Evolutionary conservation across 2,329 filamentous ascomycete species (phyloP).

Genomic region (Cryoendolithus antarcticus): DNA sequence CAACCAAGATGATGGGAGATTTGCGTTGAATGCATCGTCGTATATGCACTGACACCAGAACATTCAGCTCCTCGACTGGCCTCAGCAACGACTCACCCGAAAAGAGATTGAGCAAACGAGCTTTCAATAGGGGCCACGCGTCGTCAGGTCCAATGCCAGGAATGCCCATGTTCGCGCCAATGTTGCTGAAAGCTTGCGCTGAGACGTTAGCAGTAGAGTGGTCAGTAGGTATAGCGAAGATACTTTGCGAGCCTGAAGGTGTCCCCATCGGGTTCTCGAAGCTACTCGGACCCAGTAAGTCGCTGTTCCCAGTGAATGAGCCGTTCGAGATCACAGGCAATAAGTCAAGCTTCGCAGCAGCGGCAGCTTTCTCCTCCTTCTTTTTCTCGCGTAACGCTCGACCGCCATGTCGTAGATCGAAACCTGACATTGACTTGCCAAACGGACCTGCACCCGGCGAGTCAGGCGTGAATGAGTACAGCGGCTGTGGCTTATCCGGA

Average conservation of each 20-base stretch:
- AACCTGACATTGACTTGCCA: slow-evolving; percentile 67
- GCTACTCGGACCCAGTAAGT: slow-evolving; percentile 12
- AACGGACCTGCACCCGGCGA: slow-evolving; percentile 62
- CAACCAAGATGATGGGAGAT: slow-evolving; percentile 57
- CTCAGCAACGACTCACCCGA: slow-evolving; percentile 67
- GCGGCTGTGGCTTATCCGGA: slow-evolving; percentile 58
- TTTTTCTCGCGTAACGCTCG: slow-evolving; percentile 65
- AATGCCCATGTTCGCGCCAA: slow-evolving; percentile 36
- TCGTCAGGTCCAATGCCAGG: slow-evolving; percentile 49
- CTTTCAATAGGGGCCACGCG: slow-evolving; percentile 70
- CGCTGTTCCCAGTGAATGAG: slow-evolving; percentile 11
- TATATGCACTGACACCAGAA: slow-evolving; percentile 68
- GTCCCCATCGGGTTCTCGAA: slow-evolving; percentile 12
- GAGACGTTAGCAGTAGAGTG: slow-evolving; percentile 16
- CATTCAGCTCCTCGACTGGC: slow-evolving; percentile 76
- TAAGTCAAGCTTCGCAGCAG: slow-evolving; percentile 22
- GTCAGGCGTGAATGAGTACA: slow-evolving; percentile 70
- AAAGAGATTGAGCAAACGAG: slow-evolving; percentile 64
- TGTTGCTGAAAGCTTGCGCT: slow-evolving; percentile 29
- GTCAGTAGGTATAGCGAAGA: slow-evolving; percentile 15
- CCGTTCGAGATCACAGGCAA: slow-evolving; percentile 20
- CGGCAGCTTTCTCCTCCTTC: slow-evolving; percentile 39
- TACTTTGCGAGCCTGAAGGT: slow-evolving; percentile 16
- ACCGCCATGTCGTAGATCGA: slow-evolving; percentile 67
- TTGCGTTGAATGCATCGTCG: slow-evolving; percentile 65